Base-by-base conservation (phyloP, 768 basidiomycete species). In the Pisolithus albus region DNA sequence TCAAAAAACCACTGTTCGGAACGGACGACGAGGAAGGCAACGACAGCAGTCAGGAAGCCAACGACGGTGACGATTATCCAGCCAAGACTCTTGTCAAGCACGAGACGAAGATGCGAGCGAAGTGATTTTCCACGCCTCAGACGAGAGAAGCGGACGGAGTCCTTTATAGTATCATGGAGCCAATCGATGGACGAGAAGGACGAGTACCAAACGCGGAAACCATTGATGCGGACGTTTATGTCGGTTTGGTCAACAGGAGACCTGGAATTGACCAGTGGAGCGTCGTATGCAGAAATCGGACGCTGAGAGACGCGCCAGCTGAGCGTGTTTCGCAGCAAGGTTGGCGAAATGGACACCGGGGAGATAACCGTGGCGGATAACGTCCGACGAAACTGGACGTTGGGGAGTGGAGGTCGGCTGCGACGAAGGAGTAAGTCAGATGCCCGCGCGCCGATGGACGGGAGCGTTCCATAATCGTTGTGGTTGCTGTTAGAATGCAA, bases 101-200 rank as follows among this genome's bases (percentile, higher is more conserved):
- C 69, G 26, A 87, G 79, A 19, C 76, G 76, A 28, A 86, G 55
- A 36, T 75, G 79, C 1, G 88, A 84, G 18, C 87, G 80, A 32
- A 83, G 16, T 1, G 92, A 89, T 59, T 80, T 84, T 51, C 82
- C 79, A 46, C 72, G 77, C 54, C 90, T 75, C 16, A 95, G 74
- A 46, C 80, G 77, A 32, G 85, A 79, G 56, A 87, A 85, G 26
- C 93, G 86, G 7, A 80, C 79, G 0, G 92, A 91, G 63, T 95
- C 92, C 67, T 96, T 94, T 73, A 97, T 91, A 38, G 90, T 80
- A 71, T 97, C 95, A 61, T 97, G 95, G 49, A 97, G 74, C 95
- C 94, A 97, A 68, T 97, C 93, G 51, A 95, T 86, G 18, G 88
- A 92, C 0, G 89, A 84, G 71, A 84, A 95, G 3, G 88, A 89